Conservation (phyloP, 495 filamentous ascomycete species). For the Xylaria bambusicola region DNA sequence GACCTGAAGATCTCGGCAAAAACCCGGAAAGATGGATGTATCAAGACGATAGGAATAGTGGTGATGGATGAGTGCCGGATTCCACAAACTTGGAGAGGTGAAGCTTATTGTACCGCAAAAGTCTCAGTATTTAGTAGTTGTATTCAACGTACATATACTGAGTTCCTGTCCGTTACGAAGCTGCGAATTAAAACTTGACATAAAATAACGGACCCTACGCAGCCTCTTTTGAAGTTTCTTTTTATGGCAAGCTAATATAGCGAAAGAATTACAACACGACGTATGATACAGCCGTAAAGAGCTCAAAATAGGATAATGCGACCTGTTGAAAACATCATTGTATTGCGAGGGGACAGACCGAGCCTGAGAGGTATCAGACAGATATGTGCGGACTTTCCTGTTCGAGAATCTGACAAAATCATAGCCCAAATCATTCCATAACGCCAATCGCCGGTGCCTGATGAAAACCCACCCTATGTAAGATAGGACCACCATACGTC, state of each 20-base stretch:
- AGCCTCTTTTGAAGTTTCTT: background rate
- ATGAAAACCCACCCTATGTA: constrained; percentile 35
- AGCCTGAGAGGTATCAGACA: constrained; percentile 33
- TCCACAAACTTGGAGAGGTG: background rate
- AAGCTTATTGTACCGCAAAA: too few relatives aligned
- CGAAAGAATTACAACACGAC: too few relatives aligned
- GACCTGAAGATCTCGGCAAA: background rate
- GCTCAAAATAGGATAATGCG: background rate
- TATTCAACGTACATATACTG: too few relatives aligned
- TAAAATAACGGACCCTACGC: too few relatives aligned
- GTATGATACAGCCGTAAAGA: background rate
- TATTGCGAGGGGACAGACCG: constrained; percentile 15
- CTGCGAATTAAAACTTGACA: too few relatives aligned
- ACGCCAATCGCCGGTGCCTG: constrained; percentile 38
- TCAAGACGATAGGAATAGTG: too few relatives aligned
- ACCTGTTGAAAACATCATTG: constrained; percentile 14
- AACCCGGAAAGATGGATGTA: too few relatives aligned
- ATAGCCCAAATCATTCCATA: constrained; percentile 30
- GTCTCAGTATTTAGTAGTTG: too few relatives aligned
- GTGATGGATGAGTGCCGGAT: too few relatives aligned
- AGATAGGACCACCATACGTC: constrained; percentile 27
- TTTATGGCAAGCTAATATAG: too few relatives aligned
- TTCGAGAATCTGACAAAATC: constrained; percentile 29
- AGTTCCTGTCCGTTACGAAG: too few relatives aligned
- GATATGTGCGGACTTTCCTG: constrained; percentile 20